Base-by-base conservation (phyloP, 352 stramenopile genomes). In the Thraustochytrium sp. region DNA sequence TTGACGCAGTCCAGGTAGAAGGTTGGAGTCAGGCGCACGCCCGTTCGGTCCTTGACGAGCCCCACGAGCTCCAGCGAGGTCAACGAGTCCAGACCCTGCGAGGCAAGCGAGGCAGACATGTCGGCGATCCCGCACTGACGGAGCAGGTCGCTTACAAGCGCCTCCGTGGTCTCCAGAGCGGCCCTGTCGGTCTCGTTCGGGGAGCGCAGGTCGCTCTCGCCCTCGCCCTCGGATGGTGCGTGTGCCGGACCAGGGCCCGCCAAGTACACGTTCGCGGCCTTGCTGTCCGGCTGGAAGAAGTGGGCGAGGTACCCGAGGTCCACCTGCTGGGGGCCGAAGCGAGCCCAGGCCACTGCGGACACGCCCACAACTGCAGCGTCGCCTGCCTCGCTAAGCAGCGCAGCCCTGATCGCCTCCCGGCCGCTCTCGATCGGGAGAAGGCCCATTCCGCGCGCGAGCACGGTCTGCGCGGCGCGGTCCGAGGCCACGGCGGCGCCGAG, bases 1-100 rank as follows among this genome's bases (percentile, higher is more conserved):
- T 61, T 72, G 37, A 49, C 53, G 38, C 26, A 63, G 42, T 80
- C 68, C 31, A 80, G 42, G 38, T 80, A 80, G 46, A 80, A 80
- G 11, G 68, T 80, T 13, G 68, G 68, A 5, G 53, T 42, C 29
- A 80, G 68, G n/a, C 26, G 76, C 23, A 80, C 68, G 48, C 48
- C 68, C 2, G 26, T 46, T 21, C 26, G 48, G 18, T 68, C 16
- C 9, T 26, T 42, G 16, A 63, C 68, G 5, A 80, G 23, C 8
- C n/a, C 68, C 18, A 80, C 38, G 23, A 80, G 26, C 37, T 80
- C 68, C 13, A 80, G 37, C 23, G 68, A 68, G 26, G 44, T 61
- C 23, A 80, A 42, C 23, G 68, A 80, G 68, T 80, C 68, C 5
- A 80, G 53, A 2, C 68, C 68, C 2, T 46, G 31, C 5, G 76